A percentile compares a stretch with the other conserved stretches of the same genome.
phyloP scores from a whole-genome alignment of 345 rosid species.

The Acer saccharum region DNA sequence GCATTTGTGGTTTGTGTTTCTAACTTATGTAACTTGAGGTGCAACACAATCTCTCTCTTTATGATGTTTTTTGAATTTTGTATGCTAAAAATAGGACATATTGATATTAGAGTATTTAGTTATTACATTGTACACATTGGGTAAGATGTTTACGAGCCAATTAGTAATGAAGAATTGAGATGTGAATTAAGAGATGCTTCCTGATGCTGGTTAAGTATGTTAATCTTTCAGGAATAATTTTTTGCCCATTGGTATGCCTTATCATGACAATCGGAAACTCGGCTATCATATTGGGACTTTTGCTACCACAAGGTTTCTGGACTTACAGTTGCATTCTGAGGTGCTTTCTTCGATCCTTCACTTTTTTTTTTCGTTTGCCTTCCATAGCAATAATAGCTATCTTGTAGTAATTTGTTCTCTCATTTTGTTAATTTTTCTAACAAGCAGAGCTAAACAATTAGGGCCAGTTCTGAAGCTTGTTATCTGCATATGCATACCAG shows the following conservation, averaged over 20 bases:
- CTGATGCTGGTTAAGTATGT: background rate
- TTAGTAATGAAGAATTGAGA: background rate
- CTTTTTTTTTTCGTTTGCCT: constrained; percentile 15
- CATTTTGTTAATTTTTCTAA: constrained; percentile 28
- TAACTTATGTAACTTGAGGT: background rate
- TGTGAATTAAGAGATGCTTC: background rate
- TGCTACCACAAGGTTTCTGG: constrained; percentile 62
- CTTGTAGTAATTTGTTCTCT: constrained; percentile 18
- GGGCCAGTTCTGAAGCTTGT: constrained; percentile 85
- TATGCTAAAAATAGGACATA: constrained; percentile 6
- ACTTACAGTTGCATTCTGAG: constrained; percentile 72
- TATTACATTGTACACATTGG: background rate
- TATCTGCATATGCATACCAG: constrained; percentile 63
- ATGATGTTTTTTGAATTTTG: constrained; percentile 5
- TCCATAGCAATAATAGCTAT: background rate
- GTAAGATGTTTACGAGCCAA: background rate
- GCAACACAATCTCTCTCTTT: constrained; percentile 1
- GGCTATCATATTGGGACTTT: constrained; percentile 66
- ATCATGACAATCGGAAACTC: constrained; percentile 72
- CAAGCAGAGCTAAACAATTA: constrained; percentile 65
- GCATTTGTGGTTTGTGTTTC: constrained; percentile 6
- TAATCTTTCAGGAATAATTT: constrained; percentile 57
- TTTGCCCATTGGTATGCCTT: constrained; percentile 74
- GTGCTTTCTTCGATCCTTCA: constrained; percentile 39
- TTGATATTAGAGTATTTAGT: background rate